phyloP scores from a whole-genome alignment of 2,329 filamentous ascomycete genomes.

The Delphinella strobiligena region DNA sequence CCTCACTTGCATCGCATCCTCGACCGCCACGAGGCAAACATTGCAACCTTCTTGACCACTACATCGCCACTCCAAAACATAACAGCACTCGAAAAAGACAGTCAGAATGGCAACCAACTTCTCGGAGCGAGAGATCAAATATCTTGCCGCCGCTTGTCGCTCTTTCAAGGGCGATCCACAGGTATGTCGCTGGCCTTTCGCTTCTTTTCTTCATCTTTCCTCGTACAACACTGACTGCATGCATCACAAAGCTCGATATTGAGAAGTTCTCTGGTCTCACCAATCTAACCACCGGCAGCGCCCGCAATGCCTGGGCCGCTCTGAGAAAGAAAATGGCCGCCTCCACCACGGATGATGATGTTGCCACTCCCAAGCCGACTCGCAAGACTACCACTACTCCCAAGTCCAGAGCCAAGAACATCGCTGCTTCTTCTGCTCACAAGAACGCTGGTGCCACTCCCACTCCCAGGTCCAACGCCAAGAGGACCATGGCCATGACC shows the following conservation, averaged over 20 bases:
- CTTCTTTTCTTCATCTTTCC: neutral
- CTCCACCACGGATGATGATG: neutral
- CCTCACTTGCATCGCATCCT: no score
- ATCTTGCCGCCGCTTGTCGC: constrained; percentile 17
- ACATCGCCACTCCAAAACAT: no score
- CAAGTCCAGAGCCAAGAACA: neutral
- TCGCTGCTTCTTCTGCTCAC: no score
- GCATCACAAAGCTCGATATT: constrained; percentile 14
- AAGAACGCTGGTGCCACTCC: no score
- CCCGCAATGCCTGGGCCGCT: constrained; percentile 19
- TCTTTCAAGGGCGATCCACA: constrained; percentile 18
- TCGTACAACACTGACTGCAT: neutral
- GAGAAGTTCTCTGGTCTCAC: constrained; percentile 14
- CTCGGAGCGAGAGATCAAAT: constrained; percentile 14
- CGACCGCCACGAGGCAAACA: no score
- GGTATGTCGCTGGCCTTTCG: constrained; percentile 11
- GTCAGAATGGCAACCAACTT: constrained; percentile 7
- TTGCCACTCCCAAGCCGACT: no score
- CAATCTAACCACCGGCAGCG: constrained; percentile 17
- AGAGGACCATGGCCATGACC: no score
- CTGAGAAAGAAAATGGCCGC: constrained; percentile 9
- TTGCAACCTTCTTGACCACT: no score
- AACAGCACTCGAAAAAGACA: no score
- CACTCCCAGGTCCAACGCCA: no score
- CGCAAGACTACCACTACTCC: neutral